phyloP scores from a whole-genome alignment of 805 yeast species.

The Hanseniaspora jakobsenii region DNA sequence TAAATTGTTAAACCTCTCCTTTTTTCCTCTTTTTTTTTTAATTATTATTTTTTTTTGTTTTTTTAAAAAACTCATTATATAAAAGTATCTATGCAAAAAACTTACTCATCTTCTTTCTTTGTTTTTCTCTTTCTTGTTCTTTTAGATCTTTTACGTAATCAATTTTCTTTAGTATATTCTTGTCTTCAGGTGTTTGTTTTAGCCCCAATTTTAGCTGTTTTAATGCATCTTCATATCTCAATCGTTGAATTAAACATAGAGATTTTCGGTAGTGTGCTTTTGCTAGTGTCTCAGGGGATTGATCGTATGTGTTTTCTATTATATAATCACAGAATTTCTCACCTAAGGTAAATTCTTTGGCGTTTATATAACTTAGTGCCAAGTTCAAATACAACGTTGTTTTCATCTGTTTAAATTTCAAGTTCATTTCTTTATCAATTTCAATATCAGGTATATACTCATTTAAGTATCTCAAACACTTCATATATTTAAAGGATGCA shows the following conservation, averaged over 20 bases:
- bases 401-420: constrained; percentile 38
- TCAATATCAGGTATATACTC: constrained; percentile 63
- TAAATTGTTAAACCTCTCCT: no score
- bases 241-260: constrained; percentile 33
- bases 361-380: constrained; percentile 42
- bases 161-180: constrained; percentile 36
- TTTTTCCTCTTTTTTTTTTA: no score
- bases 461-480: constrained; percentile 56
- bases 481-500: constrained; percentile 51
- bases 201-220: constrained; percentile 36
- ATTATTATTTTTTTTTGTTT: no score
- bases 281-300: constrained; percentile 30
- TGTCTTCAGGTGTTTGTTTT: constrained; percentile 38
- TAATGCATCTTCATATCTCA: constrained; percentile 40
- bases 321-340: constrained; percentile 45
- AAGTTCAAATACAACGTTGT: constrained; percentile 38
- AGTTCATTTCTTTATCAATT: constrained; percentile 39
- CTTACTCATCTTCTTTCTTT: constrained; percentile 47
- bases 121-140: constrained; percentile 36
- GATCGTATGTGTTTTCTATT: constrained; percentile 36
- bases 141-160: constrained; percentile 32
- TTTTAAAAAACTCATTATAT: no score
- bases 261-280: constrained; percentile 52
- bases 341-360: constrained; percentile 38
- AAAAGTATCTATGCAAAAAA: constrained; percentile 35